A percentile compares a stretch with the other conserved stretches of the same genome.
Conservation (phyloP, 306 rosid species). For the Gastrolobium bilobum region DNA sequence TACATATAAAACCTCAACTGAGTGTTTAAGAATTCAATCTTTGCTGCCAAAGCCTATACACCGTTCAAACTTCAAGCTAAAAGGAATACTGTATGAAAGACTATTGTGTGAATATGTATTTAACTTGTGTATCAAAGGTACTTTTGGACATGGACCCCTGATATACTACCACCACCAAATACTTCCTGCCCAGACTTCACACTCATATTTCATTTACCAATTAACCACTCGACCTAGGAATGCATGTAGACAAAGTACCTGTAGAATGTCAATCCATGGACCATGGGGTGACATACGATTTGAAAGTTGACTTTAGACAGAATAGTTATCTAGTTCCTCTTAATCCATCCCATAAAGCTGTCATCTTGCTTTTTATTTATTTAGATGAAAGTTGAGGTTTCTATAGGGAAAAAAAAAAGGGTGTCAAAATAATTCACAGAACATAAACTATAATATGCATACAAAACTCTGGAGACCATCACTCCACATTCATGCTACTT, state of each 20-base stretch:
- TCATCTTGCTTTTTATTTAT: constrained; percentile 17
- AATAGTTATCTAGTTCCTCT: constrained; percentile 7
- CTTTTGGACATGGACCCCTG: too few relatives aligned
- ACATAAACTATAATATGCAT: constrained; percentile 57
- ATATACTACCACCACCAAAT: too few relatives aligned
- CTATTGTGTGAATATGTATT: too few relatives aligned
- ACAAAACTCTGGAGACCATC: constrained; percentile 64
- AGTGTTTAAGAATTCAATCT: too few relatives aligned
- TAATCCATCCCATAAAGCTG: neutral
- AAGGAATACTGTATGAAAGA: too few relatives aligned
- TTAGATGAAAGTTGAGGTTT: neutral
- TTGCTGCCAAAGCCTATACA: too few relatives aligned
- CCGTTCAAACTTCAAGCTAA: too few relatives aligned
- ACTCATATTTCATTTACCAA: too few relatives aligned
- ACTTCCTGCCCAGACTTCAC: too few relatives aligned
- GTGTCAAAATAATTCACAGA: constrained; percentile 45
- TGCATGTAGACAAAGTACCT: neutral
- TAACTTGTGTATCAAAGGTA: too few relatives aligned
- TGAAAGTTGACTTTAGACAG: constrained; percentile 20
- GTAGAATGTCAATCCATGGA: neutral
- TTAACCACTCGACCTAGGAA: neutral
- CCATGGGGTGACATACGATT: neutral
- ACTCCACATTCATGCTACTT: constrained; percentile 73
- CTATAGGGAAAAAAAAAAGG: neutral
- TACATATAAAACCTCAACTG: too few relatives aligned